Evolutionary conservation across 2,329 filamentous ascomycete genomes (phyloP), one percentile per base, ranked within the genome.

Genomic region (Emericellopsis atlantica): DNA sequence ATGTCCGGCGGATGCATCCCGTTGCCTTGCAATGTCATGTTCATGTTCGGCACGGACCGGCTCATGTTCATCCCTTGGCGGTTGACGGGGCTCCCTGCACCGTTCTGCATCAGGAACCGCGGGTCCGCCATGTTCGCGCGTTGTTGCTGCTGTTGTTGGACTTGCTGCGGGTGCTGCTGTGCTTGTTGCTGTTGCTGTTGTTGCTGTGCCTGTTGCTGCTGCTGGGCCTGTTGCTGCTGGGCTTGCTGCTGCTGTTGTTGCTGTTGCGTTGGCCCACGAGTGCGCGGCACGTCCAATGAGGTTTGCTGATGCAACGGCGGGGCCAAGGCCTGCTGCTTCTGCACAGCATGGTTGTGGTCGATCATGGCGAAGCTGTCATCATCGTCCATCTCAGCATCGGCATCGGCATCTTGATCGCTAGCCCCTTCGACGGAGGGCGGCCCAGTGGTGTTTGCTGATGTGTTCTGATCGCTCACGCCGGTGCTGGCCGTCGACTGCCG

Each of bases 301-400:
- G 57, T 51, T 29, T 65, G 62, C 35, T 61, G 56, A 41, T 64
- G 64, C 42, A 65, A 53, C 14, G 59, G 54, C 16, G 59, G 54
- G 7, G 58, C 55, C 5, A 56, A 42, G 6, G 57, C 47, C 36
- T 40, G 33, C 29, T 37, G 48, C 23, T 42, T 40, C 29, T 37
- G 33, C 35, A 23, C 11, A 6, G 38, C 29, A 15, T 32, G 38
- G 24, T 40, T 24, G 4, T 62, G 53, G 39, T 59, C 62, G 52
- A 74, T 68, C 40, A 73, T 67, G 7, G 69, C 63, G 44, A 72
- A 75, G 40, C 62, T 66, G 36, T 74, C 72, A 40, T 73, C 72
- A 32, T 77, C 74, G 36, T 78, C 74, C 74, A 78, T 78, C 43
- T 70, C 67, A 7, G 61, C 61, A 42, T 65, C 62, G 8, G 61